These are phyloP conservation scores for Lasiodiplodia gonubiensis DNA, from an alignment of 2,329 filamentous ascomycete genomes.

Conservation along the genomic window DNA sequence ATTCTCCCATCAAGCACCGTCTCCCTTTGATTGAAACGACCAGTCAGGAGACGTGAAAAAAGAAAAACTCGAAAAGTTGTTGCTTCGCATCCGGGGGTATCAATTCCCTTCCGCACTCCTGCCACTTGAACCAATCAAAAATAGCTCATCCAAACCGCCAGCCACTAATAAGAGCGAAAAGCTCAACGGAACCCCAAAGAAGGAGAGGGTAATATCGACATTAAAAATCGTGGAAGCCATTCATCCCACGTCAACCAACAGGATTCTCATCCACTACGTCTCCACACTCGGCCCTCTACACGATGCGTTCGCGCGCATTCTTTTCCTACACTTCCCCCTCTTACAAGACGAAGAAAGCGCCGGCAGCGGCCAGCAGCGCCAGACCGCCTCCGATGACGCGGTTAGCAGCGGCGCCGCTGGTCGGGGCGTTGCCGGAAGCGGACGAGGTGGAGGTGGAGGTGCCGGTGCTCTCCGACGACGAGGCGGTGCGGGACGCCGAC, in stretches of 20 bases:
- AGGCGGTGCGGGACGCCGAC: slow-evolving; percentile 34
- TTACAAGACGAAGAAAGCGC: slow-evolving; percentile 16
- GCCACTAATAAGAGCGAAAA: not conserved
- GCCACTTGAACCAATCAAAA: not conserved
- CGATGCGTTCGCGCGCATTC: not conserved
- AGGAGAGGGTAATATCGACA: not conserved
- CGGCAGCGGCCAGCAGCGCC: slow-evolving; percentile 11
- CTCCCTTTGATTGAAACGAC: not conserved
- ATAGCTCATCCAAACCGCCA: not conserved
- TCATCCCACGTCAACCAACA: not conserved
- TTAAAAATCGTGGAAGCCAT: not conserved
- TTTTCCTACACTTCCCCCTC: not conserved
- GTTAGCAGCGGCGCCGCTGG: slow-evolving; percentile 13
- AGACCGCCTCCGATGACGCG: slow-evolving; percentile 18
- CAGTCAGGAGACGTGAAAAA: not conserved
- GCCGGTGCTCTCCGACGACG: not conserved
- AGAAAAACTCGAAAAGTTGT: not conserved
- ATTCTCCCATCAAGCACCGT: not conserved
- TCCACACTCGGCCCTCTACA: not conserved
- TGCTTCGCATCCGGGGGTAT: slow-evolving; percentile 25
- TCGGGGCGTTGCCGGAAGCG: slow-evolving; percentile 11
- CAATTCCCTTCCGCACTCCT: slow-evolving; percentile 17
- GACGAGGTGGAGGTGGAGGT: slow-evolving; percentile 13
- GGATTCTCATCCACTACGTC: not conserved
- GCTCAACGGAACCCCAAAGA: not conserved